A percentile compares a stretch with the other conserved stretches of the same genome.
Conservation (phyloP, 2,329 filamentous ascomycete species). For the Fusarium oxysporum region DNA sequence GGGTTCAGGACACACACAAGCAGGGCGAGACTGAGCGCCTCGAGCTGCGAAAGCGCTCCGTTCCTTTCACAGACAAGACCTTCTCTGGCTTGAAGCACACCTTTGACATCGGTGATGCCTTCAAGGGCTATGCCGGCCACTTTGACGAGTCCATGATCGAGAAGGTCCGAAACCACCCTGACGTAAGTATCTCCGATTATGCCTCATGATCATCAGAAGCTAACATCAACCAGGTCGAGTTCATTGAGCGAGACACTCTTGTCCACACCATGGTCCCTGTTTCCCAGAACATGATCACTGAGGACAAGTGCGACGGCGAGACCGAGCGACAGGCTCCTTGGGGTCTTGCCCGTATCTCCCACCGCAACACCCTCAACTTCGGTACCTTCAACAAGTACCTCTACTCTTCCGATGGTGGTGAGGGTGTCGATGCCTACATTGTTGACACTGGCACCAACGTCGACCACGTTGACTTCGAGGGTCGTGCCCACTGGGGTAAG, state of each 20-base stretch:
- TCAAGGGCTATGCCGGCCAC: conserved; percentile 95
- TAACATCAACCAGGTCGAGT: conserved; percentile 78
- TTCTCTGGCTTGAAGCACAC: conserved; percentile 95
- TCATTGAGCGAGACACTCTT: conserved; percentile 93
- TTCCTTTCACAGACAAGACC: conserved; percentile 73
- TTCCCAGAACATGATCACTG: conserved; percentile 51
- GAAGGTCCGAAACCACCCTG: conserved; percentile 91
- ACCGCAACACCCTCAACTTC: conserved; percentile 88
- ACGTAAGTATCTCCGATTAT: conserved; percentile 74
- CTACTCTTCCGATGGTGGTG: conserved; percentile 87
- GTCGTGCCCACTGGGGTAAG: conserved; percentile 95
- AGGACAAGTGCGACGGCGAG: conserved; percentile 64
- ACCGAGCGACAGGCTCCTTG: conserved; percentile 95
- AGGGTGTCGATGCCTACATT: conserved; percentile 98
- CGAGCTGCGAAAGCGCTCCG: conserved; percentile 91
- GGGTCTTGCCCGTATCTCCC: conserved; percentile 98
- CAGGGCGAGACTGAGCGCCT: conserved; percentile 75
- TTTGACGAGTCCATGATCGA: conserved; percentile 95
- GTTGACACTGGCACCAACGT: conserved; percentile 97
- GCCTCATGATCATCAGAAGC: conserved; percentile 11
- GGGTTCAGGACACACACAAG: conserved; percentile 88
- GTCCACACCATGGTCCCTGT: conserved; percentile 80
- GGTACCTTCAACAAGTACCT: conserved; percentile 98
- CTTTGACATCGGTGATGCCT: conserved; percentile 86
- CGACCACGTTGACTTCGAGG: conserved; percentile 96